These are phyloP conservation scores for Paramecium sonneborni DNA, from an alignment of 73 alveolate species.

Conservation along the genomic window DNA sequence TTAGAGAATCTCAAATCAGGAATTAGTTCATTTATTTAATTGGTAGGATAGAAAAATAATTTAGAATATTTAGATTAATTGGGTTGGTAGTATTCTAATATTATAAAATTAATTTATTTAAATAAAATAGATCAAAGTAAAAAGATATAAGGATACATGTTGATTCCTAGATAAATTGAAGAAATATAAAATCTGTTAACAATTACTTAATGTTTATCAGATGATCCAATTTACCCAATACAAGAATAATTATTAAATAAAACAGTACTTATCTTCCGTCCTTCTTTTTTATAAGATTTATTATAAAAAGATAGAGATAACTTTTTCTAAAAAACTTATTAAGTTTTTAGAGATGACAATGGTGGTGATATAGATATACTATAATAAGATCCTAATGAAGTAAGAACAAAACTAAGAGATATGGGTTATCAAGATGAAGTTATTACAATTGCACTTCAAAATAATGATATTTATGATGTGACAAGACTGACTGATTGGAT, in stretches of 20 bases:
- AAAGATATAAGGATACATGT: not conserved
- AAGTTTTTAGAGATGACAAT: not conserved
- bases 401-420: not conserved
- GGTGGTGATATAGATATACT: not conserved
- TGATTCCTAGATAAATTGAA: not conserved
- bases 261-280: not conserved
- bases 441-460: not conserved
- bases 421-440: constrained; percentile 9
- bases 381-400: not conserved
- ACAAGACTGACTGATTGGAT: not conserved
- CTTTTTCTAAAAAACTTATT: not conserved
- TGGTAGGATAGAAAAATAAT: not conserved
- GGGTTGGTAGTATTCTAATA: not conserved
- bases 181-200: not conserved
- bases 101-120: not conserved
- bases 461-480: not conserved
- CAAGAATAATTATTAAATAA: not conserved
- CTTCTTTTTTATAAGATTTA: not conserved
- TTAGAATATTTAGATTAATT: not conserved
- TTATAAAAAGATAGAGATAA: not conserved
- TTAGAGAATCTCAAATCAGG: not conserved
- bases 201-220: not conserved
- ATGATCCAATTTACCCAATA: not conserved
- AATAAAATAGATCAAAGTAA: not conserved
- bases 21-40: not conserved